Percentiles rank a stretch among this genome's conserved stretches.
These are phyloP conservation scores for Elsinoe perseae DNA, from an alignment of 2,329 filamentous ascomycete species.

Conservation along the genomic window DNA sequence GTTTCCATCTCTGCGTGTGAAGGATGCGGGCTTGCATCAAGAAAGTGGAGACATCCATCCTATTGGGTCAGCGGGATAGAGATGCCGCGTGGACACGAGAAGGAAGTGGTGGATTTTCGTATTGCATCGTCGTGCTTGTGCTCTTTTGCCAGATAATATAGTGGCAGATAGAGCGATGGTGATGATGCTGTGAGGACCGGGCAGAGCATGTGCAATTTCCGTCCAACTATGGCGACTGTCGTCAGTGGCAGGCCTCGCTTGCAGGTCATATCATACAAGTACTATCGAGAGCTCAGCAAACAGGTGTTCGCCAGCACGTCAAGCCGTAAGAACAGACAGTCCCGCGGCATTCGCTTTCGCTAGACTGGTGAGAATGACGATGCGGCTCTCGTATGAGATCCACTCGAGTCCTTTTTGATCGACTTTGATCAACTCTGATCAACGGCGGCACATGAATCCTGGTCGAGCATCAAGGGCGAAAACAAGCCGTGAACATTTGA, in stretches of 20 bases:
- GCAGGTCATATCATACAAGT: background rate
- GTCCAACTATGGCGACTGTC: background rate
- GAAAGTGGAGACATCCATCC: background rate
- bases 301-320: conserved; percentile 2
- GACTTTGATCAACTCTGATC: background rate
- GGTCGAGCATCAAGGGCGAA: background rate
- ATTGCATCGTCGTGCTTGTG: background rate
- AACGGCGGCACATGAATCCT: background rate
- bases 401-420: background rate
- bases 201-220: background rate
- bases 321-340: background rate
- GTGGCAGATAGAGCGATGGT: background rate
- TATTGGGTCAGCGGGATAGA: background rate
- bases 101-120: background rate
- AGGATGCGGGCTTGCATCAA: background rate
- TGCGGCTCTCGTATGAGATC: conserved; percentile 1
- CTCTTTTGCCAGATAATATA: background rate
- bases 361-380: conserved; percentile 3
- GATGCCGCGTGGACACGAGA: conserved; percentile 2
- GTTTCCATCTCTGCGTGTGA: background rate
- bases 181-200: background rate
- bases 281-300: background rate
- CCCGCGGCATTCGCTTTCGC: background rate
- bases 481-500: background rate
- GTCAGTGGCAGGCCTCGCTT: conserved; percentile 6